A percentile compares a stretch with the other conserved stretches of the same genome.
phyloP scores from a whole-genome alignment of 2,329 filamentous ascomycete genomes.

The Botryotinia calthae region DNA sequence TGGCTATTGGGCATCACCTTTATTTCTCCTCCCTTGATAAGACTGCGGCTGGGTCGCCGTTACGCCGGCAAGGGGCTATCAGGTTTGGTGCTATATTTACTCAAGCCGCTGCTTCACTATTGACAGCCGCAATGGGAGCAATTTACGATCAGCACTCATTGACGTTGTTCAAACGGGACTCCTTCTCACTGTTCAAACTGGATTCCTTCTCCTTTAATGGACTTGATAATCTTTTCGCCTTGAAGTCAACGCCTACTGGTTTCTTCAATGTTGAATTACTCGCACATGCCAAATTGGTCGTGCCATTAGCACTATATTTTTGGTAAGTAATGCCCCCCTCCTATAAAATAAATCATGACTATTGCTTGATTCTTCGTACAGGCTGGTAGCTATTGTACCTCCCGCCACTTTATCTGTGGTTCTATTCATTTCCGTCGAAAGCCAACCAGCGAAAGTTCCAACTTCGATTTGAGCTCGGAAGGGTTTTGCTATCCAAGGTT shows the following conservation, averaged over 20 bases:
- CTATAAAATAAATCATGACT: not conserved
- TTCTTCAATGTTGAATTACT: conserved; percentile 20
- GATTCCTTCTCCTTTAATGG: conserved; percentile 18
- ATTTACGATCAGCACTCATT: conserved; percentile 26
- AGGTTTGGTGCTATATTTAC: conserved; percentile 25
- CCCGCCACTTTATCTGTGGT: conserved; percentile 17
- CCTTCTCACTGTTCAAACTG: conserved; percentile 19
- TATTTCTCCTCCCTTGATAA: conserved; percentile 19
- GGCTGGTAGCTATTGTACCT: conserved; percentile 10
- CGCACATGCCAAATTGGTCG: not conserved
- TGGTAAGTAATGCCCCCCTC: not conserved
- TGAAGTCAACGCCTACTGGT: conserved; percentile 17
- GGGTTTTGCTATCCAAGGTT: not conserved
- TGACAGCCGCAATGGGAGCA: conserved; percentile 15
- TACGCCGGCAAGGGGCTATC: conserved; percentile 19
- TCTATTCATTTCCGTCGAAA: not conserved
- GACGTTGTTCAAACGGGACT: conserved; percentile 20
- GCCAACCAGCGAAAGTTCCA: not conserved
- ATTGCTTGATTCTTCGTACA: not conserved
- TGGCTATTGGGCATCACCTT: conserved; percentile 23
- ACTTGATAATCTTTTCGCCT: conserved; percentile 23
- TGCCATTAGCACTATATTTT: too few species aligned
- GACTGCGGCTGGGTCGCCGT: not conserved
- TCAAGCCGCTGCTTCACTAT: conserved; percentile 18
- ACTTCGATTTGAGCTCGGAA: not conserved